These are phyloP conservation scores for Wallacemonas rigidus DNA, from an alignment of 208 protist genomes.

Conservation along the genomic window DNA sequence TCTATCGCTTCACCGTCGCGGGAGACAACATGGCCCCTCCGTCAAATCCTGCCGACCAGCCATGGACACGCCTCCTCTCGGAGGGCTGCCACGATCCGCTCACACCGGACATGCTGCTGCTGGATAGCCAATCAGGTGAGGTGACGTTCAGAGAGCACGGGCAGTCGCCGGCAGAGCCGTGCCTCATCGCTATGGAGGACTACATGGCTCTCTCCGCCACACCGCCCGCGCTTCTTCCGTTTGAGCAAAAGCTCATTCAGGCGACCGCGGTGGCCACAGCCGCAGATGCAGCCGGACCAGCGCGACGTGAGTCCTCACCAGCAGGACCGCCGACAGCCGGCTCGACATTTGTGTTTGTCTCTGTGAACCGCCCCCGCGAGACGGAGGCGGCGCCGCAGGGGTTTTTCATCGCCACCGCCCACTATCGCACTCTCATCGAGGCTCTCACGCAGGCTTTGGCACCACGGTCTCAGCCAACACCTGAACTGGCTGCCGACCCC, in stretches of 20 bases:
- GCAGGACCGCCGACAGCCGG: not conserved
- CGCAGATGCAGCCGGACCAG: not conserved
- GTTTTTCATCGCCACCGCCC: conserved; percentile 18
- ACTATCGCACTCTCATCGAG: conserved; percentile 22
- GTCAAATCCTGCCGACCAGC: not conserved
- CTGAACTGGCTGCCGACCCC: conserved; percentile 5
- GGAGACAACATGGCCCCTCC: not conserved
- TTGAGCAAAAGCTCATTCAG: conserved; percentile 31
- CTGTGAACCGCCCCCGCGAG: not conserved
- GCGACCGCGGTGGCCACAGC: conserved; percentile 11
- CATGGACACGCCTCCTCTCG: conserved; percentile 26
- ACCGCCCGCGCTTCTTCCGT: conserved; percentile 24
- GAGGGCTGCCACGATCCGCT: conserved; percentile 24
- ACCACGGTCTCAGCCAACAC: conserved; percentile 20
- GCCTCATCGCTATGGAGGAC: conserved; percentile 23
- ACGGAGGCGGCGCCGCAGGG: not conserved
- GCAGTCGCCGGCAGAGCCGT: conserved; percentile 25
- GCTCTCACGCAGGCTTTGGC: conserved; percentile 17
- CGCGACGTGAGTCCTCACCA: too few relatives aligned
- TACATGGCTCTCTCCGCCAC: conserved; percentile 32
- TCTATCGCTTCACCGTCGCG: conserved; percentile 47
- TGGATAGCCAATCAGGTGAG: conserved; percentile 28
- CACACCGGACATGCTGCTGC: conserved; percentile 38
- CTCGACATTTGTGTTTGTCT: conserved; percentile 16
- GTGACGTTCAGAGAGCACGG: conserved; percentile 47